Evolutionary conservation across 2,329 filamentous ascomycete species (phyloP), one percentile per base, ranked within the genome.

Genomic region (Clonostachys byssicola): DNA sequence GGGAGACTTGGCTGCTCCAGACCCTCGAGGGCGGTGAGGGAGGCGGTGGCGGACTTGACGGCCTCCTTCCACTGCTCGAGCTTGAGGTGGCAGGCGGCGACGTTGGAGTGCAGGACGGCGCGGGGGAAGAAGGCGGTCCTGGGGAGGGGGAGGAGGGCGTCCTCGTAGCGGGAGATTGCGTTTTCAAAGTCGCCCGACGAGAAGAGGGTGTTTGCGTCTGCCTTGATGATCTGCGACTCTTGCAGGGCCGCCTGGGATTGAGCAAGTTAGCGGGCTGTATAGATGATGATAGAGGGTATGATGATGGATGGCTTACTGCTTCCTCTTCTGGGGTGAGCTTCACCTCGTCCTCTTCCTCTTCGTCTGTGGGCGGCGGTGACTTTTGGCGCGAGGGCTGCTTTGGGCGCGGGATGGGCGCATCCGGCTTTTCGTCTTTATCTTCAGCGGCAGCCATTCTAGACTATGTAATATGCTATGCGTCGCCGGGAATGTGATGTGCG

Each of bases 1-100:
- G n/a, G n/a, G n/a, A n/a, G n/a, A n/a, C n/a, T n/a, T n/a, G 34
- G 14, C 35, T 16, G 44, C 13, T 76, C 67, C 55, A 92, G 59
- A 30, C 78, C 75, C 51, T 87, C 82, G n/a, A 97, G 69, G 1
- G 79, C 76, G 12, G 92, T 85, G 1, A 97, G 62, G 3, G 89
- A 85, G 12, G 80, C 74, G 0, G 83, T 88, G 1, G 92, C 91
- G 10, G 81, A 77, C 43, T 85, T 84, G 40, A 91, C 78, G 10
- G 90, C 89, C 33, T 89, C 83, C 55, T 92, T 90, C 89, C 91
- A 96, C 51, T 92, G 85, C 51, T 84, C 76, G 4, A 95, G 73
- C 63, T 95, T 95, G 47, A 97, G 65, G 57, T 96, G 83, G 61
- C 91, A 96, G 10, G 92, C 92, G 2, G 92, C 81, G 54, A 96